Conservation (phyloP, 2,329 filamentous ascomycete species). For the Trichocomaceae sp. region DNA sequence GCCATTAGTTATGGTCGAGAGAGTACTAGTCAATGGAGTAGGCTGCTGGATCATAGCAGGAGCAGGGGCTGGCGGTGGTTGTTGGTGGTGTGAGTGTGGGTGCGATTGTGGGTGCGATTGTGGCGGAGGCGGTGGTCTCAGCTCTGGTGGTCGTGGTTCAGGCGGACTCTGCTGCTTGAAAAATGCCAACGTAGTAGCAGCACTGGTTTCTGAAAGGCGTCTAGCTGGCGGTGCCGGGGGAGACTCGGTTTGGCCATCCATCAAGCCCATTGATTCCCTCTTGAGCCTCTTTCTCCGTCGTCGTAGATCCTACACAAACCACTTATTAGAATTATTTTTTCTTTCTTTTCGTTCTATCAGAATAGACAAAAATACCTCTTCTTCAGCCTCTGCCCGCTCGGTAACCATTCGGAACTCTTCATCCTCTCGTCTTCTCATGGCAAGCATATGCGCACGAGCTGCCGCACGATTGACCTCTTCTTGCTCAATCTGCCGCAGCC, state of each 20-base stretch:
- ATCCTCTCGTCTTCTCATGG: slow-evolving; percentile 35
- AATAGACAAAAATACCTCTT: slow-evolving; percentile 27
- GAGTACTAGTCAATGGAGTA: slow-evolving; percentile 16
- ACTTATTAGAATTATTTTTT: neutral
- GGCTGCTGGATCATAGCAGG: slow-evolving; percentile 13
- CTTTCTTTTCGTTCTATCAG: neutral
- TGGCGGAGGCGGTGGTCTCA: slow-evolving; percentile 4
- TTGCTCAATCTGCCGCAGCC: slow-evolving; percentile 34
- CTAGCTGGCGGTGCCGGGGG: slow-evolving; percentile 34
- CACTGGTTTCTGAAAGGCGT: slow-evolving; percentile 36
- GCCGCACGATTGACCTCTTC: slow-evolving; percentile 35
- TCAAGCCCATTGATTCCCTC: slow-evolving; percentile 36
- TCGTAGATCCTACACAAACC: slow-evolving; percentile 28
- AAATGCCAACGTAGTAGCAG: slow-evolving; percentile 35
- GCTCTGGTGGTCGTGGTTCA: slow-evolving; percentile 25
- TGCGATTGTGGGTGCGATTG: neutral
- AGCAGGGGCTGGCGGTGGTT: slow-evolving; percentile 4
- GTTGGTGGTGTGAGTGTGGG: neutral
- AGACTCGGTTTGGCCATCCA: slow-evolving; percentile 30
- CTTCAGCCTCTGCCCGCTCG: slow-evolving; percentile 34
- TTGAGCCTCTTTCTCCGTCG: slow-evolving; percentile 35
- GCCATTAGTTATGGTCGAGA: neutral
- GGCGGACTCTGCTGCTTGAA: slow-evolving; percentile 38
- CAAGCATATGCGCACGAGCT: slow-evolving; percentile 30
- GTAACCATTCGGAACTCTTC: slow-evolving; percentile 37